A percentile compares a stretch with the other conserved stretches of the same genome.
phyloP scores from a whole-genome alignment of 306 rosid species.

The Delonix regia region DNA sequence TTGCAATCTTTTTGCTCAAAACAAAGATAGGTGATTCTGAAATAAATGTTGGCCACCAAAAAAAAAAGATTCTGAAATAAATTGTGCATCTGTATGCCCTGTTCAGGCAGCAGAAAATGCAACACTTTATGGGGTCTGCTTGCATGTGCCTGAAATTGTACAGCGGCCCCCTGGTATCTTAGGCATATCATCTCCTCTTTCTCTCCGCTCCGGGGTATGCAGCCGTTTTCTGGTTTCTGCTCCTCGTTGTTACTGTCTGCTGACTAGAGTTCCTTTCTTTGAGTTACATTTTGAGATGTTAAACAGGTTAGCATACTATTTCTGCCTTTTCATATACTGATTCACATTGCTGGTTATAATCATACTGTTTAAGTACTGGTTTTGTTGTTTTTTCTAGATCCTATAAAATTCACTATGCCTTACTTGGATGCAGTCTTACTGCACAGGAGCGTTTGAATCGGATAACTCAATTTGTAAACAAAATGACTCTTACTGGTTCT shows the following conservation, averaged over 20 bases:
- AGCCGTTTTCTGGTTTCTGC: conserved; percentile 94
- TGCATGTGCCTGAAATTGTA: conserved; percentile 88
- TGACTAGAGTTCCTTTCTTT: conserved; percentile 86
- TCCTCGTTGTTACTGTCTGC: conserved; percentile 92
- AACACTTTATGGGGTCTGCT: conserved; percentile 91
- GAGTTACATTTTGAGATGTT: conserved; percentile 91
- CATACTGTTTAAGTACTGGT: not conserved
- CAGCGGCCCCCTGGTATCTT: conserved; percentile 89
- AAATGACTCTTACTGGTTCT: conserved; percentile 54
- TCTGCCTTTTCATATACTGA: conserved; percentile 8
- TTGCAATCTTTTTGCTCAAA: conserved; percentile 7
- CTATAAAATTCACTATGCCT: conserved; percentile 41
- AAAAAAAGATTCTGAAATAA: conserved; percentile 41
- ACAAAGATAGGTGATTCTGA: not conserved
- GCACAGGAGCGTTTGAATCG: conserved; percentile 94
- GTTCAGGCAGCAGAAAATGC: conserved; percentile 82
- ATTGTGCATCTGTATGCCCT: conserved; percentile 29
- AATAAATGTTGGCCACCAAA: too few relatives aligned
- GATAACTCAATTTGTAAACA: conserved; percentile 72
- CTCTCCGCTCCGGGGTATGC: conserved; percentile 57
- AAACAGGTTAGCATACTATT: conserved; percentile 66
- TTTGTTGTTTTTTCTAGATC: conserved; percentile 1
- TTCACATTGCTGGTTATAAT: not conserved
- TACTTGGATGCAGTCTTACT: conserved; percentile 81
- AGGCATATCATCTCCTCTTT: conserved; percentile 61